Evolutionary conservation across 495 filamentous ascomycete genomes (phyloP).

Genomic region (Glonium stellatum): DNA sequence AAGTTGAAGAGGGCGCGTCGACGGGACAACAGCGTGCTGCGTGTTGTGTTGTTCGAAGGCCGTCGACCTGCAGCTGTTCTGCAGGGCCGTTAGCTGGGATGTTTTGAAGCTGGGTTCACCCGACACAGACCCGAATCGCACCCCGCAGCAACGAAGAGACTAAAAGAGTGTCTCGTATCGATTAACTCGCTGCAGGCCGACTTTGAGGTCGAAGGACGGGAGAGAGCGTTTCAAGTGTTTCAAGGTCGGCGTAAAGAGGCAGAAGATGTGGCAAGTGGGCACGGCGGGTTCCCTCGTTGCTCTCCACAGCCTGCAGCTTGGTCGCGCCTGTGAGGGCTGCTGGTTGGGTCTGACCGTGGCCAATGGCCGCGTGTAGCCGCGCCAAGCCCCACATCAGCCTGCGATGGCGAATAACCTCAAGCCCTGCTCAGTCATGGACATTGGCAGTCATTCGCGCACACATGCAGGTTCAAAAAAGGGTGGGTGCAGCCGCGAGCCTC

Average conservation of each 20-base stretch:
- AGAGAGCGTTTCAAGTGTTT: neutral
- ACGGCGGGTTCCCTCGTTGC: neutral
- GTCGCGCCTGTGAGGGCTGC: neutral
- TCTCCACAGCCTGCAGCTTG: neutral
- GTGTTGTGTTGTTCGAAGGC: conserved; percentile 27
- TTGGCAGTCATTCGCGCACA: no score
- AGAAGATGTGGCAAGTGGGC: neutral
- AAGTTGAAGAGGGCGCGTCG: conserved; percentile 9
- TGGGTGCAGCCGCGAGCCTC: no score
- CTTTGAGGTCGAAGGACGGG: neutral
- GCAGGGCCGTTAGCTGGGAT: neutral
- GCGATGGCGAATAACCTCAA: no score
- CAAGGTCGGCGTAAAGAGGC: neutral
- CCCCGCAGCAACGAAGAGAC: neutral
- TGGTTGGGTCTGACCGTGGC: neutral
- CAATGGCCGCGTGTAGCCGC: neutral
- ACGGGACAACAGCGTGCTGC: conserved; percentile 22
- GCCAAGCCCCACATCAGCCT: neutral
- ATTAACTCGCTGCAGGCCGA: neutral
- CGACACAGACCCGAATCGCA: neutral
- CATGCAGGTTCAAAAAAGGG: no score
- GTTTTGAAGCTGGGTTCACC: neutral
- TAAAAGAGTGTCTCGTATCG: neutral
- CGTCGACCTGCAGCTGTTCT: conserved; percentile 17
- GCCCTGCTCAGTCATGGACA: no score